Evolutionary conservation across 2,329 filamentous ascomycete species (phyloP).

Genomic region (Talaromyces sp.): DNA sequence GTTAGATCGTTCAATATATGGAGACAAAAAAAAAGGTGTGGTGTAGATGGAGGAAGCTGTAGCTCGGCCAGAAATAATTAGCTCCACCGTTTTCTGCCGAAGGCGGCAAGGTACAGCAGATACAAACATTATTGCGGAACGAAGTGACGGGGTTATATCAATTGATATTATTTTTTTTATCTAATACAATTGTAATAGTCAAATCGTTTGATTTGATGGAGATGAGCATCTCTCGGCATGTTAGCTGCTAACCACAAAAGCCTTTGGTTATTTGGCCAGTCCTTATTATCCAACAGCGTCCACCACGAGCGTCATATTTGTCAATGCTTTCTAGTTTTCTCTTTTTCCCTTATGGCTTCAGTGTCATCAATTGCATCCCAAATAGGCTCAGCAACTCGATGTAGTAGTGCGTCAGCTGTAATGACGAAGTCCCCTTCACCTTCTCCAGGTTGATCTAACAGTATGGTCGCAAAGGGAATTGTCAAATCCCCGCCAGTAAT

Average conservation of each 20-base stretch:
- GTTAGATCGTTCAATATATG: not conserved
- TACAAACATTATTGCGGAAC: too few species aligned
- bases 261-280: too few species aligned
- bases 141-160: too few species aligned
- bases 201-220: too few species aligned
- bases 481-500: slow-evolving; percentile 6
- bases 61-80: slow-evolving; percentile 2
- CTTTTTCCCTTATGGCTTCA: not conserved
- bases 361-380: not conserved
- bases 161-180: too few species aligned
- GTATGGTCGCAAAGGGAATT: slow-evolving; percentile 3
- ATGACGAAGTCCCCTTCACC: slow-evolving; percentile 9
- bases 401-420: not conserved
- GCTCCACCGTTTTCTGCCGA: not conserved
- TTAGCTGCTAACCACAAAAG: too few species aligned
- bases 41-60: not conserved
- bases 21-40: not conserved
- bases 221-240: too few species aligned
- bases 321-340: not conserved
- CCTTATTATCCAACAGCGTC: too few species aligned
- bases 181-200: too few species aligned
- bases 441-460: slow-evolving; percentile 8
- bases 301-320: too few species aligned
- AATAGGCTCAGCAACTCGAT: not conserved
- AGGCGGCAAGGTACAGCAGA: not conserved